Percentiles rank a stretch among this genome's conserved stretches.
phyloP scores from a whole-genome alignment of 2,329 filamentous ascomycete species.

The Paecilomyces formosus region DNA sequence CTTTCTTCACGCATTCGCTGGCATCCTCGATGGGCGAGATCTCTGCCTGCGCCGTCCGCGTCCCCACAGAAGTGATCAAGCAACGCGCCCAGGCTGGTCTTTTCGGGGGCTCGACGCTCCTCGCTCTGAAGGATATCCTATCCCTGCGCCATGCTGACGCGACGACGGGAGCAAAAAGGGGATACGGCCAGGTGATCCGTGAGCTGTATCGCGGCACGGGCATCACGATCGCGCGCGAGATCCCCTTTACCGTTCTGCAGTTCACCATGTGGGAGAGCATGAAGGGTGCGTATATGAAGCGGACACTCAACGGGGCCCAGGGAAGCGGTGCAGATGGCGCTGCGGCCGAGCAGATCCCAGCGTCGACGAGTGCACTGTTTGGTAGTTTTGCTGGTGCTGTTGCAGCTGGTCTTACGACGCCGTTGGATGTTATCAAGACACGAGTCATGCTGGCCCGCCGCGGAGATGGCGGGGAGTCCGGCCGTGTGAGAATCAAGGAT shows the following conservation, averaged over 20 bases:
- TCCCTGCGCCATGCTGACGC: slow-evolving; percentile 33
- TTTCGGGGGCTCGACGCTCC: slow-evolving; percentile 61
- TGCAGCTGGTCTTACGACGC: slow-evolving; percentile 82
- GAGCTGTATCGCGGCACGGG: slow-evolving; percentile 89
- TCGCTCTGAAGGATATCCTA: slow-evolving; percentile 65
- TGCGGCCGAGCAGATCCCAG: slow-evolving; percentile 48
- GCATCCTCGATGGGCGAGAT: slow-evolving; percentile 83
- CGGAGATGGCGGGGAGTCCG: slow-evolving; percentile 46
- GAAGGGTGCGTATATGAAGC: slow-evolving; percentile 51
- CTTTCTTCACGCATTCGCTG: slow-evolving; percentile 62
- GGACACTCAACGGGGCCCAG: slow-evolving; percentile 35
- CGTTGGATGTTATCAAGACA: slow-evolving; percentile 93
- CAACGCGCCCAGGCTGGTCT: slow-evolving; percentile 87
- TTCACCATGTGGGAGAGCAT: slow-evolving; percentile 95
- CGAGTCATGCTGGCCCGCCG: slow-evolving; percentile 80
- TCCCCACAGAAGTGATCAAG: slow-evolving; percentile 95
- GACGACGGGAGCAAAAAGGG: slow-evolving; percentile 31
- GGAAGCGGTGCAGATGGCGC: slow-evolving; percentile 23
- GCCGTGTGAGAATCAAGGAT: slow-evolving; percentile 24
- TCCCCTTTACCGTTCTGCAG: slow-evolving; percentile 94
- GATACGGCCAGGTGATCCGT: slow-evolving; percentile 55
- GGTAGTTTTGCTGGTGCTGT: slow-evolving; percentile 77
- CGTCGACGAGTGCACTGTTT: slow-evolving; percentile 73
- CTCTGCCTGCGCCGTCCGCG: slow-evolving; percentile 82
- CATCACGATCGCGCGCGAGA: slow-evolving; percentile 90